Conservation (phyloP, 805 yeast genomes). For the Ogataea neopini region DNA sequence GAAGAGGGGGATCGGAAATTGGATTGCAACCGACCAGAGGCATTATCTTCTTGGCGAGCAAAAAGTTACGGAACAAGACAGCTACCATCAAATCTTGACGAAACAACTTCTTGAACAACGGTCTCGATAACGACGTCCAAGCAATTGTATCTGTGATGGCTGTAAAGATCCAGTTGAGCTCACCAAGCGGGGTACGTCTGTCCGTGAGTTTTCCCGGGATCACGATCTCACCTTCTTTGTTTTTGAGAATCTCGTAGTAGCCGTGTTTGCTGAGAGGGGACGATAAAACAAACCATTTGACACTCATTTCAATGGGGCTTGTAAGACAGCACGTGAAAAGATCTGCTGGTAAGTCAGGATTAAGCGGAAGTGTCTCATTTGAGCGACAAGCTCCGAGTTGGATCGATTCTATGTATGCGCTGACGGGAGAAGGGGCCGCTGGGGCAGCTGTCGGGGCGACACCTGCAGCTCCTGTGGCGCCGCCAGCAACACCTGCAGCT, state of each 20-base stretch:
- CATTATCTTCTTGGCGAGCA: slow-evolving; percentile 92
- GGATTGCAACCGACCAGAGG: slow-evolving; percentile 93
- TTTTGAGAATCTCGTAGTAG: slow-evolving; percentile 49
- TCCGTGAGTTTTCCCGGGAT: slow-evolving; percentile 93
- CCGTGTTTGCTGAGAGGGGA: slow-evolving; percentile 58
- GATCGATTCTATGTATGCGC: slow-evolving; percentile 79
- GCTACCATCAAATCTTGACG: slow-evolving; percentile 97
- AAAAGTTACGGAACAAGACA: slow-evolving; percentile 88
- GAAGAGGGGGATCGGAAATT: slow-evolving; percentile 88
- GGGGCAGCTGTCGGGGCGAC: neutral
- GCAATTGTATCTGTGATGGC: slow-evolving; percentile 98
- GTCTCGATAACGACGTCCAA: slow-evolving; percentile 88
- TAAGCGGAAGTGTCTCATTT: slow-evolving; percentile 85
- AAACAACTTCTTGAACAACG: slow-evolving; percentile 83
- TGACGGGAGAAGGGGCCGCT: slow-evolving; percentile 58
- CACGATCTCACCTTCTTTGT: slow-evolving; percentile 55
- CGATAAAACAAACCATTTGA: slow-evolving; percentile 88
- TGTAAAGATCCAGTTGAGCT: slow-evolving; percentile 95
- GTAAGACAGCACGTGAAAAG: slow-evolving; percentile 93
- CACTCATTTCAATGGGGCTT: slow-evolving; percentile 91
- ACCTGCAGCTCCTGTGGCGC: neutral
- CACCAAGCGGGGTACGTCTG: slow-evolving; percentile 93
- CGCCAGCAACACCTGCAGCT: slow-evolving; percentile 1
- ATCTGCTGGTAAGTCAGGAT: slow-evolving; percentile 94
- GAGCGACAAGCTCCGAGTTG: slow-evolving; percentile 92